Percentiles rank a stretch among this genome's conserved stretches.
These are phyloP conservation scores for Papilionanthe hybrid DNA, from an alignment of 116 monocot species.

Conservation along the genomic window DNA sequence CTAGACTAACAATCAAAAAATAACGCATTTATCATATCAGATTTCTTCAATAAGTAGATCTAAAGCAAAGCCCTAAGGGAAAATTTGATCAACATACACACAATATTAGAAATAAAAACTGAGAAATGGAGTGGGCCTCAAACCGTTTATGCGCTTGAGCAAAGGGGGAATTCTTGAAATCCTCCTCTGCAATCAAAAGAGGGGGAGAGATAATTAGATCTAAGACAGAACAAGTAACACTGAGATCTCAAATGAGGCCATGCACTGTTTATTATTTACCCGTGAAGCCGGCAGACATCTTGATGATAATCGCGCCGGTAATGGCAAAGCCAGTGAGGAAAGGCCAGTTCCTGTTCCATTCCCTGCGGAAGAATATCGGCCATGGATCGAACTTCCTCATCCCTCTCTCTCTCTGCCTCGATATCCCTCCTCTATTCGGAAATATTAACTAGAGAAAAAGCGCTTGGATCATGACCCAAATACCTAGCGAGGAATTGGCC, in stretches of 20 bases:
- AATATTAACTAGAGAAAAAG: background rate
- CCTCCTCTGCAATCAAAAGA: conserved; percentile 48
- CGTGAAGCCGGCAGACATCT: conserved; percentile 53
- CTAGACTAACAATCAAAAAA: background rate
- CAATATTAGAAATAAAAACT: background rate
- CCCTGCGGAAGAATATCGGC: conserved; percentile 85
- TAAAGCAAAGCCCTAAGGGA: background rate
- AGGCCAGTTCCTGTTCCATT: conserved; percentile 69
- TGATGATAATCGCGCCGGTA: conserved; percentile 68
- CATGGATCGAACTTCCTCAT: conserved; percentile 88
- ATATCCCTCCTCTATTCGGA: background rate
- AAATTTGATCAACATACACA: background rate
- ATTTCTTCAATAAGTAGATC: background rate
- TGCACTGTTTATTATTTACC: conserved; percentile 31
- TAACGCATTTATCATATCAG: background rate
- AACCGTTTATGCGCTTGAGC: conserved; percentile 62
- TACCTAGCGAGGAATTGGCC: background rate
- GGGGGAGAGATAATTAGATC: background rate
- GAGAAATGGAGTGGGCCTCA: background rate
- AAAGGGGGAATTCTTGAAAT: conserved; percentile 63
- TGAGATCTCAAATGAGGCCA: background rate
- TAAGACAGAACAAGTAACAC: background rate
- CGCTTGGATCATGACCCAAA: background rate
- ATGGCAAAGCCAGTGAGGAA: conserved; percentile 86
- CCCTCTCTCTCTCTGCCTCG: conserved; percentile 2